Evolutionary conservation across 2,329 filamentous ascomycete species (phyloP).

Genomic region (Xylariales sp.): DNA sequence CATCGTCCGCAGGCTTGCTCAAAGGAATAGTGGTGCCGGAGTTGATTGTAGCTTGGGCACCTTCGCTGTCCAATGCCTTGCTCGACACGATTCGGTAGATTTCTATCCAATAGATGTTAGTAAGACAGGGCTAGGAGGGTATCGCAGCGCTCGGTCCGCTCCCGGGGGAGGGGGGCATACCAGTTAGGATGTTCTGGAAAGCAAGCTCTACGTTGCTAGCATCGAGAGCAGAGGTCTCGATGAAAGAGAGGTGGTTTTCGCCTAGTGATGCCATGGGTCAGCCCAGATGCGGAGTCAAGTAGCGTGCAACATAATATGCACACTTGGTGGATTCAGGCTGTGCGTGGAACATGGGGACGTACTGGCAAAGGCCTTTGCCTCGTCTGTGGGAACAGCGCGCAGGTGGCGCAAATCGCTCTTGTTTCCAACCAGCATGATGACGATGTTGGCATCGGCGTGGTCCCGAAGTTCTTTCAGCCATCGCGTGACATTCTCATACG

Average conservation of each 20-base stretch:
- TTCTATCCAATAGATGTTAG: conserved; percentile 51
- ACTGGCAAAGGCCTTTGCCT: conserved; percentile 98
- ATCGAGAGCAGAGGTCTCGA: conserved; percentile 97
- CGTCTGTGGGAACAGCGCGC: conserved; percentile 92
- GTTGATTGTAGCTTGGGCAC: conserved; percentile 72
- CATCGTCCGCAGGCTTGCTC: conserved; percentile 76
- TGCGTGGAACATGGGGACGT: conserved; percentile 24
- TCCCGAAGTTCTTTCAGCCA: conserved; percentile 99
- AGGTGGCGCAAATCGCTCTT: conserved; percentile 99
- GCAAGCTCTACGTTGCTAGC: conserved; percentile 98
- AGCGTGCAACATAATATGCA: conserved; percentile 12
- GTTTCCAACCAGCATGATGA: conserved; percentile 99
- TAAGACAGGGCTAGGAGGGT: too few relatives aligned
- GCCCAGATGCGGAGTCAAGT: conserved; percentile 16
- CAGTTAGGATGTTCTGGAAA: conserved; percentile 98
- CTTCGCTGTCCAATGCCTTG: conserved; percentile 91
- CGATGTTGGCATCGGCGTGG: conserved; percentile 97
- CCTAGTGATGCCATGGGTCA: conserved; percentile 47
- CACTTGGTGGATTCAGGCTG: conserved; percentile 4
- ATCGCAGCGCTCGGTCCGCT: not conserved
- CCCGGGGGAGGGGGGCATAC: conserved; percentile 46
- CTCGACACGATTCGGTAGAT: conserved; percentile 99
- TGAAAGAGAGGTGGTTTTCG: conserved; percentile 98
- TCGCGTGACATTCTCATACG: conserved; percentile 97
- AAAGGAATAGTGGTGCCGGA: conserved; percentile 81